Base-by-base conservation (phyloP, 768 basidiomycete species). In the Trametes coccinea region DNA sequence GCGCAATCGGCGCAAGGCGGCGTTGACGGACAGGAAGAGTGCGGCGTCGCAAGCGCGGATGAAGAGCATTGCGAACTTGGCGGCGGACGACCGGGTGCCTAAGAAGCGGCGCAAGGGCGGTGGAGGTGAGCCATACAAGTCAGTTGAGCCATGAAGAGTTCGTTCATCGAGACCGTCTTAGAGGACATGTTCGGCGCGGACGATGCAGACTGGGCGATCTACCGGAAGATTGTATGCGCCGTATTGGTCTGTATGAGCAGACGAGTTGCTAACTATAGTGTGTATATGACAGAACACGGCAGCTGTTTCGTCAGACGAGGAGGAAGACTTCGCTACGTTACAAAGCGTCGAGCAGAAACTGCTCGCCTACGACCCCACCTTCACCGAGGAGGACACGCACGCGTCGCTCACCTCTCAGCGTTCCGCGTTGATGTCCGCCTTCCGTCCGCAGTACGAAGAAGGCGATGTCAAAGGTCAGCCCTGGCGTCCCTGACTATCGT, bases 191-290 rank as follows among this genome's bases (percentile, higher is more conserved):
- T 98, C 70, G 95, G 96, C 3, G 88, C 87, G 16, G 89, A 96
- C 66, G 95, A 98, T 70, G 94, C 90, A 6, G 96, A 98, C 71
- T 98, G 96, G 95, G 89, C 89, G 0, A 94, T 98, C 60, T 98
- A 98, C 71, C 92, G 96, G 65, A 95, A 98, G 76, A 95, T 99
- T 61, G 95, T 95, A 71, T 64, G 84, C 73, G 9, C 3, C 11
- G 10, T 8, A 6, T 31, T 33, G 2, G 45, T 43, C 37, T 17
- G 2, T 9, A 45, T 16, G 0, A 30, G 5, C 56, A 16, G 11
- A 10, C 49, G 30, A 4, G 4, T 7, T 16, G 10, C 41, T 66
- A 40, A 63, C 34, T 10, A 16, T 39, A 3, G 14, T 7, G 11
- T 22, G n/a, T 4, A 1, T 33, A 31, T 7, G 8, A 8, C 62